A percentile compares a stretch with the other conserved stretches of the same genome.
Conservation (phyloP, 805 yeast species). For the Ogataea pignaliae region DNA sequence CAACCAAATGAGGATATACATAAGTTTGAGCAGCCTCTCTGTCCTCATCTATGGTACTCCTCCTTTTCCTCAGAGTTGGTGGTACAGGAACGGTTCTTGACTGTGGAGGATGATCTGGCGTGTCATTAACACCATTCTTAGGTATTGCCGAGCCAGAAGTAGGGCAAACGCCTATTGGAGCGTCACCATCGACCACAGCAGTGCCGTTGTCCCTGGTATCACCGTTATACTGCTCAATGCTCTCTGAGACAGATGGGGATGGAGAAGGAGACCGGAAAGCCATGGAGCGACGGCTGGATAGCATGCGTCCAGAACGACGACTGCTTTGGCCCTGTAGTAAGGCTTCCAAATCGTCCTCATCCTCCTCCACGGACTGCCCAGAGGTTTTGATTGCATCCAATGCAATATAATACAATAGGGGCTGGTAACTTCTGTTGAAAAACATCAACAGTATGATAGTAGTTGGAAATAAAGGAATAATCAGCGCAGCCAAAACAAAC, state of each 20-base stretch:
- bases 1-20: constrained; percentile 43
- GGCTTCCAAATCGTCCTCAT: constrained; percentile 17
- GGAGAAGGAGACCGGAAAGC: constrained; percentile 8
- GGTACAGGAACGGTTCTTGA: neutral
- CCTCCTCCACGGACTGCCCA: constrained; percentile 28
- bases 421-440: constrained; percentile 51
- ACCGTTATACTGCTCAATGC: neutral
- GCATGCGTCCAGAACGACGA: constrained; percentile 2
- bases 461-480: constrained; percentile 45
- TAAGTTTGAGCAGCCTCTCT: constrained; percentile 48
- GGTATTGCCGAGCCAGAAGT: constrained; percentile 1
- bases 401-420: constrained; percentile 52
- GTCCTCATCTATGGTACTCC: constrained; percentile 55
- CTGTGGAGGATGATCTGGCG: constrained; percentile 1
- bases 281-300: constrained; percentile 9
- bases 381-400: constrained; percentile 48
- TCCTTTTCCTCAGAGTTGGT: constrained; percentile 27
- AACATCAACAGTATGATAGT: constrained; percentile 44
- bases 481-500: constrained; percentile 41
- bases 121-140: neutral
- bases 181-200: constrained; percentile 8
- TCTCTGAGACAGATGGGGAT: constrained; percentile 1
- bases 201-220: neutral
- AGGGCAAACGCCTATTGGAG: constrained; percentile 8
- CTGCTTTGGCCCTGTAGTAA: constrained; percentile 8